A percentile compares a stretch with the other conserved stretches of the same genome.
Evolutionary conservation across 371 early-diverging fungal species (phyloP).

Genomic region (Dichotomocladium elegans): DNA sequence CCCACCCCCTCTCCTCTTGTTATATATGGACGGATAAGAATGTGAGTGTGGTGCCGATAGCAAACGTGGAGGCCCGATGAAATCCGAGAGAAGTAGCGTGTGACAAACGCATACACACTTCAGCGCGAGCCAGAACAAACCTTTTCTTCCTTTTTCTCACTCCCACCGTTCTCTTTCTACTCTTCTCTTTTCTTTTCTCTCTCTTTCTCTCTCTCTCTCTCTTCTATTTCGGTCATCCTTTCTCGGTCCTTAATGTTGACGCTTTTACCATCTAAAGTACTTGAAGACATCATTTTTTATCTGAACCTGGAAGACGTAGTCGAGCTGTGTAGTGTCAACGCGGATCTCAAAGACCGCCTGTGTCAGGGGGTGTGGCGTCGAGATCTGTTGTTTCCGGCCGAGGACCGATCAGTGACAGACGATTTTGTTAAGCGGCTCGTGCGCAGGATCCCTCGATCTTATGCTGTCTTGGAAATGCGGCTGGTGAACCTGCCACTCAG

Average conservation of each 20-base stretch:
- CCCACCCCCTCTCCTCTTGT: no score
- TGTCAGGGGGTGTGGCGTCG: slow-evolving; percentile 34
- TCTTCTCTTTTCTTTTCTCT: neutral
- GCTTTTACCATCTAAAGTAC: slow-evolving; percentile 1
- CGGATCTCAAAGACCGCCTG: slow-evolving; percentile 11
- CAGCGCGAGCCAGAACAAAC: neutral
- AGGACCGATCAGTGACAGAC: slow-evolving; percentile 29
- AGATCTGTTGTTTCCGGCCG: slow-evolving; percentile 27
- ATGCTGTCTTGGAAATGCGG: slow-evolving; percentile 25
- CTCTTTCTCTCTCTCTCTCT: neutral
- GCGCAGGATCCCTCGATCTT: slow-evolving; percentile 34
- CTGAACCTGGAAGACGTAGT: slow-evolving; percentile 14
- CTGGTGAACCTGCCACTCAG: slow-evolving; percentile 28
- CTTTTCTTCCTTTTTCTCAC: slow-evolving; percentile 1
- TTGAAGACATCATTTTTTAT: slow-evolving; percentile 5
- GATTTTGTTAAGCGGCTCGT: slow-evolving; percentile 21
- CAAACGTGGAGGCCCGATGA: neutral
- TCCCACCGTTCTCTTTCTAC: neutral
- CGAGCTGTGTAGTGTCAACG: slow-evolving; percentile 10
- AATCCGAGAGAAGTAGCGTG: neutral
- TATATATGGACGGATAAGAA: neutral
- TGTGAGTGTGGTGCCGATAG: neutral
- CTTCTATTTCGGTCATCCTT: neutral
- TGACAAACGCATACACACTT: slow-evolving; percentile 3
- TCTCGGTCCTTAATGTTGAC: neutral